Conservation (phyloP, 805 yeast species). For the Metschnikowia drakensbergensis region DNA sequence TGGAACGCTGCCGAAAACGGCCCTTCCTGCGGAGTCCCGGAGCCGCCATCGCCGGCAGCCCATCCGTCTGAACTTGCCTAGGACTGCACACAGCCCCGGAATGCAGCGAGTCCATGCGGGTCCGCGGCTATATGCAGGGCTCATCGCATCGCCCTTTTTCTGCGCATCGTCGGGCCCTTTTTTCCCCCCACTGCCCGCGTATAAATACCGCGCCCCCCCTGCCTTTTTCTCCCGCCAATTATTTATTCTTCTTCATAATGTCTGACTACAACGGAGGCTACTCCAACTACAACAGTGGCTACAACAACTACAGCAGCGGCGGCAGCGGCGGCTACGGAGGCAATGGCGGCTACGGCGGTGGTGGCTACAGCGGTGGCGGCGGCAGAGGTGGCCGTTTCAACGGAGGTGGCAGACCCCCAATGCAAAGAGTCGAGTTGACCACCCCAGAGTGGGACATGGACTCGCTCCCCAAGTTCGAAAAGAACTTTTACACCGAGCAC, state of each 20-base stretch:
- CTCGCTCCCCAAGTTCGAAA: constrained; percentile 82
- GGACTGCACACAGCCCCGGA: background rate
- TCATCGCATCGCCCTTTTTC: background rate
- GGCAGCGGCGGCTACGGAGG: constrained; percentile 14
- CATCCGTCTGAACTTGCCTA: too few species aligned
- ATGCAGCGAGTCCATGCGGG: too few species aligned
- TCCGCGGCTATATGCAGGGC: background rate
- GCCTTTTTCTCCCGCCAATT: background rate
- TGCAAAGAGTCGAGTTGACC: constrained; percentile 47
- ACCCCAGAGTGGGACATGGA: constrained; percentile 81
- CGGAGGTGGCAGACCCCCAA: constrained; percentile 32
- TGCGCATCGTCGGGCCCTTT: background rate
- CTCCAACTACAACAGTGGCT: constrained; percentile 7
- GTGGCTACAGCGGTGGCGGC: constrained; percentile 35
- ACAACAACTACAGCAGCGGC: constrained; percentile 12
- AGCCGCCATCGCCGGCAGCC: too few species aligned
- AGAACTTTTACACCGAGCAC: constrained; percentile 89
- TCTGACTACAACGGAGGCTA: constrained; percentile 33
- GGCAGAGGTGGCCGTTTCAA: constrained; percentile 23
- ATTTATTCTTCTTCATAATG: constrained; percentile 9
- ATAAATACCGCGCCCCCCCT: constrained; percentile 5
- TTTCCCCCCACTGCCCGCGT: constrained; percentile 4
- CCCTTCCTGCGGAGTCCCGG: too few species aligned
- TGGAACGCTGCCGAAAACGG: too few species aligned
- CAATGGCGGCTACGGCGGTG: constrained; percentile 31